Evolutionary conservation across 208 protist species (phyloP), one percentile per base, ranked within the genome.

Genomic region (Acanthamoeba lenticulata): DNA sequence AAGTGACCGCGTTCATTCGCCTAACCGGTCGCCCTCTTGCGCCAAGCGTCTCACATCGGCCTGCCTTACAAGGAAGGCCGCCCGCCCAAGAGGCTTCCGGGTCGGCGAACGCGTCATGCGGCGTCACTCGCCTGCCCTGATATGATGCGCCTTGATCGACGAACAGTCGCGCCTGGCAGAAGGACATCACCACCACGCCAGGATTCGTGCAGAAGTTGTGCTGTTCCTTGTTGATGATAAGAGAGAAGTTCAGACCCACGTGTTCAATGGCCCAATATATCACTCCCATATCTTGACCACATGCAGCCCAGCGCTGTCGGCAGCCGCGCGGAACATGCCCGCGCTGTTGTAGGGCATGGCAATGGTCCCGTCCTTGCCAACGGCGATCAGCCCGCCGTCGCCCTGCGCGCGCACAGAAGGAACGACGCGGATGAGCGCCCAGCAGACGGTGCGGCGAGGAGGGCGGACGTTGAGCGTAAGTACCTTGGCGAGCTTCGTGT

Each of bases 311-410:
- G 60, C 21, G 74, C 44, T 44, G 74, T 85, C 74, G 11, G 74
- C 74, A 2, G 74, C 74, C 11, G 74, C 95, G 19, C 94, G 36
- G 45, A 95, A 96, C 95, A 96, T 96, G 36, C 94, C 95, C 83
- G 91, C 85, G 1, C 45, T 88, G 21, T 96, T 96, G 60, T 91
- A 96, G 40, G 94, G 74, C 94, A 95, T 96, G 38, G 49, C 42
- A 44, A 95, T n/a, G 38, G 95, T 74, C 3, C 95, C 95, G 40
- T 94, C 9, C 44, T 62, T 95, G 45, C 94, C 83, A 7, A 96
- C 45, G 2, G 92, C 81, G 47, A 96, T 95, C 15, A 96, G 15
- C 60, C 95, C 95, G 19, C 95, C 95, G 81, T 96, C 92, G 62
- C 92, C 94, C 69, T 90, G n/a, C 36, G 29, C 7, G 9, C n/a